Evolutionary conservation across 1,284 basidiomycete genomes (phyloP).

Genomic region (Phylloporus gajari): DNA sequence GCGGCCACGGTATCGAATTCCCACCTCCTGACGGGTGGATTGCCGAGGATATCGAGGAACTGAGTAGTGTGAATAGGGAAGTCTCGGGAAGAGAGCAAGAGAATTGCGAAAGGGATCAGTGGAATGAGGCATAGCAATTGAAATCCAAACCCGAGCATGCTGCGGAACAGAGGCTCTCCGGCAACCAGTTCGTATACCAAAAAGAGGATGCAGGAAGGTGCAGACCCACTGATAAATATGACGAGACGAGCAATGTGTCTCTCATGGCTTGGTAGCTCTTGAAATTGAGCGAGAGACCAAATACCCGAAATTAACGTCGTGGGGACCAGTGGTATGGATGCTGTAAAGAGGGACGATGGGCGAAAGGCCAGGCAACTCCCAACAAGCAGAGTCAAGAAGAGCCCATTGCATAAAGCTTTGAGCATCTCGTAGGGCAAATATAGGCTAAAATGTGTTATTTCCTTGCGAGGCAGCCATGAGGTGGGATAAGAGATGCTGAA

Average conservation of each 20-base stretch:
- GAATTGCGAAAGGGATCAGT: background rate
- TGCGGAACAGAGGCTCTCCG: background rate
- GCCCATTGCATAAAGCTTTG: background rate
- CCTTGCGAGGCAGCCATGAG: background rate
- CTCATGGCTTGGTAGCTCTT: background rate
- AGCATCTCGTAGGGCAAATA: background rate
- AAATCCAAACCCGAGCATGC: background rate
- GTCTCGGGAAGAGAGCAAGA: background rate
- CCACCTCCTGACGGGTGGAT: background rate
- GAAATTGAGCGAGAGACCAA: background rate
- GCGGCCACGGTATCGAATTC: too few species aligned
- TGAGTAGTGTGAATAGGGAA: background rate
- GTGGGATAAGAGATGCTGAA: too few species aligned
- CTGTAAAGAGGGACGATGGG: background rate
- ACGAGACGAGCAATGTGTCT: background rate
- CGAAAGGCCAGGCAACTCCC: background rate
- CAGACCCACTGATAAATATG: background rate
- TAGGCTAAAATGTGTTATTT: background rate
- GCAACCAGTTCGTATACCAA: background rate
- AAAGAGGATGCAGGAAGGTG: background rate
- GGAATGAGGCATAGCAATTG: background rate
- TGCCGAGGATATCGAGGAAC: background rate
- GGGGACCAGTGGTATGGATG: background rate
- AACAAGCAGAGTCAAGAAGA: background rate
- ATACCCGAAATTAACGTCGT: background rate